A percentile compares a stretch with the other conserved stretches of the same genome.
Conservation (phyloP, 805 yeast species). For the Ogataea saltuana region DNA sequence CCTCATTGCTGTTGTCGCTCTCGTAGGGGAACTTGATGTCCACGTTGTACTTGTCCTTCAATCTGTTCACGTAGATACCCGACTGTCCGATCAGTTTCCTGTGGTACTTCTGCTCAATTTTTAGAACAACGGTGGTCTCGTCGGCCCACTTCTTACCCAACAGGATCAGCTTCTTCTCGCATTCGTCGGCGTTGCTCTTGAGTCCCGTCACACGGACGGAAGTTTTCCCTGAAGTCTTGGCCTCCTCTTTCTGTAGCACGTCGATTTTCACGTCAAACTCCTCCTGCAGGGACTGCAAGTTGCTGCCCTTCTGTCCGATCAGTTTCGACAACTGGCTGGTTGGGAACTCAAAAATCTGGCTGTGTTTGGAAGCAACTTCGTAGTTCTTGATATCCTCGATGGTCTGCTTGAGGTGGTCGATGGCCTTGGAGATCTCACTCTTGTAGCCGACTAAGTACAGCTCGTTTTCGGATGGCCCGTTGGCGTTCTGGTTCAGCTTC, state of each 20-base stretch:
- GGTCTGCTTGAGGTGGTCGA: slow-evolving; percentile 51
- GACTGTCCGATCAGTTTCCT: slow-evolving; percentile 79
- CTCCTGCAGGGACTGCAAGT: slow-evolving; percentile 64
- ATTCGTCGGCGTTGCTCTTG: slow-evolving; percentile 73
- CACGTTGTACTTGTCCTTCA: slow-evolving; percentile 86
- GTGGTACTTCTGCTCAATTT: slow-evolving; percentile 77
- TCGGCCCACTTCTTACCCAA: slow-evolving; percentile 80
- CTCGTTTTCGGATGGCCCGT: slow-evolving; percentile 45
- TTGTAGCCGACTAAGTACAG: slow-evolving; percentile 71
- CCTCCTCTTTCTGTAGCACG: slow-evolving; percentile 53
- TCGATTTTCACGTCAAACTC: slow-evolving; percentile 78
- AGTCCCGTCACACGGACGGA: slow-evolving; percentile 71
- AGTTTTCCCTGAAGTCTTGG: slow-evolving; percentile 42
- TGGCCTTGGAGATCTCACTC: slow-evolving; percentile 56
- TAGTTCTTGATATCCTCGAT: slow-evolving; percentile 48
- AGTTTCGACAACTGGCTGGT: slow-evolving; percentile 68
- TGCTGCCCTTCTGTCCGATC: slow-evolving; percentile 87
- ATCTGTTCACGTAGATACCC: slow-evolving; percentile 78
- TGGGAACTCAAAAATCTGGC: slow-evolving; percentile 60
- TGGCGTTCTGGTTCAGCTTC: slow-evolving; percentile 48
- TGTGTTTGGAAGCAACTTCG: slow-evolving; percentile 41
- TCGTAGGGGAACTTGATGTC: slow-evolving; percentile 71
- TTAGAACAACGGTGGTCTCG: slow-evolving; percentile 63
- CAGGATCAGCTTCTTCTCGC: slow-evolving; percentile 56
- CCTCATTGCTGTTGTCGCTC: slow-evolving; percentile 57